These are phyloP conservation scores for Ammopiptanthus mongolicus DNA, from an alignment of 306 rosid genomes.

Conservation along the genomic window DNA sequence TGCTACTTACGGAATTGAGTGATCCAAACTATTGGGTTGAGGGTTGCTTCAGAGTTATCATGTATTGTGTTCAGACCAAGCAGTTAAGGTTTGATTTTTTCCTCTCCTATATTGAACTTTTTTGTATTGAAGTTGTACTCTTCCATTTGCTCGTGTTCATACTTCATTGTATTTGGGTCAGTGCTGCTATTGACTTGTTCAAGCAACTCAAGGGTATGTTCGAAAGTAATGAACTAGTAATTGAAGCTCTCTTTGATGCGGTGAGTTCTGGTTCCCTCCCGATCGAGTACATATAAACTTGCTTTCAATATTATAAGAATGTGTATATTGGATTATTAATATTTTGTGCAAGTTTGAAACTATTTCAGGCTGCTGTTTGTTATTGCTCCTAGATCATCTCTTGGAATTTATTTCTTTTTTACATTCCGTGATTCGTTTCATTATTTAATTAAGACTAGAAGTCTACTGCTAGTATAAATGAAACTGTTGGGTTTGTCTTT, in stretches of 20 bases:
- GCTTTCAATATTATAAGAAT: neutral
- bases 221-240: conserved; percentile 41
- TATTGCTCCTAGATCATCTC: too few species aligned
- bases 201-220: conserved; percentile 59
- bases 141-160: conserved; percentile 9
- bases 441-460: too few species aligned
- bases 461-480: too few species aligned
- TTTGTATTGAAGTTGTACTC: neutral
- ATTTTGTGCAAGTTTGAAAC: neutral
- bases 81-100: conserved; percentile 55
- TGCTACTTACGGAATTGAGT: conserved; percentile 49
- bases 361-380: neutral
- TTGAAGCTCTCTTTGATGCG: conserved; percentile 55
- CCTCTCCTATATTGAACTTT: neutral
- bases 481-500: too few species aligned
- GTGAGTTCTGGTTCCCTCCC: conserved; percentile 41
- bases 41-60: conserved; percentile 63
- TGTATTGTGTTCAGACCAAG: conserved; percentile 48
- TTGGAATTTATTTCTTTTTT: too few species aligned
- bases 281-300: neutral
- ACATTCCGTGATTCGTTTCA: too few species aligned
- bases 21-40: conserved; percentile 61
- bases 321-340: neutral
- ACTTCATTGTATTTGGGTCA: conserved; percentile 23
- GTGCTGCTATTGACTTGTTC: conserved; percentile 54